Base-by-base conservation (phyloP, 495 filamentous ascomycete genomes). In the Hypoxylon trugodes region DNA sequence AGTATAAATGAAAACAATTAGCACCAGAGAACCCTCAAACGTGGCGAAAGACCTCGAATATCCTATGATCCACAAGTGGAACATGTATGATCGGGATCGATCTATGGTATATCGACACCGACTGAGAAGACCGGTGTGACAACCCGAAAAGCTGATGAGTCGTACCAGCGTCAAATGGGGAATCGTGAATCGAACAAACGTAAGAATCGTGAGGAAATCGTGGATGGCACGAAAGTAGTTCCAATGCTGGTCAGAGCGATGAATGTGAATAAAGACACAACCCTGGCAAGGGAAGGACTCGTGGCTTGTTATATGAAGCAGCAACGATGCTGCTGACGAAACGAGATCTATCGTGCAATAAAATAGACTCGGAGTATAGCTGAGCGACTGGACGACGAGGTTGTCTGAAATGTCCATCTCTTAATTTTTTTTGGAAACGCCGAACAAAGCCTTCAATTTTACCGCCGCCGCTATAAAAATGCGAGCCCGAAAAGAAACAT, bases 401-500 rank as follows among this genome's bases (percentile, higher is more conserved):
- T 13, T 47, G 22, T 16, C 25, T 36, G 30, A 21, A 47, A 40
- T 46, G 59, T 59, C 60, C 65, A 60, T 56, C 59, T 68, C 65
- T 59, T 71, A 28, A 51, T 68, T 65, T 69, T 68, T 61, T 46
- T 46, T 46, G n/a, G 63, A 38, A 73, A 73, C 68, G 70, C 70
- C 70, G 36, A 48, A 61, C 51, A 28, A 42, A 69, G 50, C 57
- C 51, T 45, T 40, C 45, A 66, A 53, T 69, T 72, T 69, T 63
- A 25, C 70, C 68, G 37, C 70, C 69, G 41, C 51, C 68, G 70
- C 64, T 70, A 41, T 59, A 54, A 48, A 62, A 64, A 73, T 73
- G 70, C 70, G 65, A 69, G 46, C 54, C 53, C 53, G n/a, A 38
- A 69, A 62, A 30, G 51, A 49, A 63, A 62, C 13, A 62, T 66